Conservation (phyloP, 1,284 basidiomycete genomes). For the Mixia osmundae region DNA sequence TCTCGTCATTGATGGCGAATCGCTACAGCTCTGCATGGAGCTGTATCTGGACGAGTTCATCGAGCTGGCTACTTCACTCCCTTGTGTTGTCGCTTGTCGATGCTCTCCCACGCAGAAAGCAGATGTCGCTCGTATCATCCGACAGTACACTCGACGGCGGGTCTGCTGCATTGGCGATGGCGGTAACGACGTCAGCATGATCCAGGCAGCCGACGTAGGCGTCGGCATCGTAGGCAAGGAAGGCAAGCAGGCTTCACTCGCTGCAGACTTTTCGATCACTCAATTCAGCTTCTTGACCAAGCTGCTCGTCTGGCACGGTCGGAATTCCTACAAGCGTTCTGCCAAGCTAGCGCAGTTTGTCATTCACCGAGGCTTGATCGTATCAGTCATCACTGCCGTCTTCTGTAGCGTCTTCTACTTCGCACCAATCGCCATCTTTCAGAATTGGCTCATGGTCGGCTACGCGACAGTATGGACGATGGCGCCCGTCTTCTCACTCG, state of each 20-base stretch:
- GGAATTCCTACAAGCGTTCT: constrained; percentile 92
- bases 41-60: constrained; percentile 84
- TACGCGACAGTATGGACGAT: constrained; percentile 97
- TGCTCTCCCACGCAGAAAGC: constrained; percentile 98
- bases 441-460: constrained; percentile 93
- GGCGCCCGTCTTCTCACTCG: constrained; percentile 93
- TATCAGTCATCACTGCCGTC: constrained; percentile 54
- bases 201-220: constrained; percentile 80
- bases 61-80: constrained; percentile 80
- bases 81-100: constrained; percentile 87
- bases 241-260: constrained; percentile 90
- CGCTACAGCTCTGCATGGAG: constrained; percentile 67
- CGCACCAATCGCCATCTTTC: constrained; percentile 91
- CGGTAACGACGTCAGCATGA: constrained; percentile 90
- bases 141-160: constrained; percentile 66
- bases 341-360: constrained; percentile 97
- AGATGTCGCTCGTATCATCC: constrained; percentile 79
- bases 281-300: constrained; percentile 92
- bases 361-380: constrained; percentile 92
- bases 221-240: constrained; percentile 98
- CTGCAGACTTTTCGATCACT: constrained; percentile 90
- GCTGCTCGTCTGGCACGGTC: constrained; percentile 84
- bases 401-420: constrained; percentile 80
- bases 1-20: constrained; percentile 96
- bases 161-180: constrained; percentile 96